A percentile compares a stretch with the other conserved stretches of the same genome.
These are phyloP conservation scores for Stentor coeruleus DNA, from an alignment of 73 alveolate species.

Conservation along the genomic window DNA sequence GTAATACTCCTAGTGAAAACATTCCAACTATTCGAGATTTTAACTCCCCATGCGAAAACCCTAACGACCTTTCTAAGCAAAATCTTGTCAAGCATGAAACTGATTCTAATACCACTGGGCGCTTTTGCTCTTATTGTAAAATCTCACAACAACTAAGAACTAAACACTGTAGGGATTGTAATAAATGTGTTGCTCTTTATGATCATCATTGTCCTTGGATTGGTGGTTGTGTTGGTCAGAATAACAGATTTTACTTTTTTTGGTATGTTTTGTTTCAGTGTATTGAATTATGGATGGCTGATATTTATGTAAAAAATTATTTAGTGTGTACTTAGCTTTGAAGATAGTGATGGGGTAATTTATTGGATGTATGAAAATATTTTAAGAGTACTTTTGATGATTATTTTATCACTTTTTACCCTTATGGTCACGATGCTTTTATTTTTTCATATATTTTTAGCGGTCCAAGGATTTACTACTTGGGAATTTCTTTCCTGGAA, in stretches of 20 bases:
- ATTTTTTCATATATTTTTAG: conserved; percentile 15
- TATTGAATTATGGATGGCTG: conserved; percentile 26
- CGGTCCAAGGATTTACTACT: background rate
- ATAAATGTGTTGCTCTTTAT: conserved; percentile 54
- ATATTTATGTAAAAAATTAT: conserved; percentile 26
- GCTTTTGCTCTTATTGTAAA: conserved; percentile 62
- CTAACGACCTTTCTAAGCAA: too few relatives aligned
- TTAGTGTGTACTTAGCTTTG: background rate
- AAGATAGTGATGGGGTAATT: background rate
- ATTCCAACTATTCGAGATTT: too few relatives aligned
- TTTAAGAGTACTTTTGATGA: background rate
- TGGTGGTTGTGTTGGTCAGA: conserved; percentile 68
- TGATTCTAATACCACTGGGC: background rate
- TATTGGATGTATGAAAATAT: background rate
- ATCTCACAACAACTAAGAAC: conserved; percentile 54
- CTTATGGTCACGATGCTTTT: conserved; percentile 22
- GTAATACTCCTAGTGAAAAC: background rate
- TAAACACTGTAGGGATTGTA: conserved; percentile 59
- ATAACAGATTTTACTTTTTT: conserved; percentile 52
- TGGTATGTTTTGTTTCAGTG: conserved; percentile 31
- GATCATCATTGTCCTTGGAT: conserved; percentile 80
- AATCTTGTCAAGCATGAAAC: background rate
- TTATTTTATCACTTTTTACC: conserved; percentile 15
- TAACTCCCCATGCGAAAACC: too few relatives aligned
- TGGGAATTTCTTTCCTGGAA: conserved; percentile 51